Evolutionary conservation across 2,329 filamentous ascomycete genomes (phyloP), one percentile per base, ranked within the genome.

Genomic region (Colletotrichum acutatum): DNA sequence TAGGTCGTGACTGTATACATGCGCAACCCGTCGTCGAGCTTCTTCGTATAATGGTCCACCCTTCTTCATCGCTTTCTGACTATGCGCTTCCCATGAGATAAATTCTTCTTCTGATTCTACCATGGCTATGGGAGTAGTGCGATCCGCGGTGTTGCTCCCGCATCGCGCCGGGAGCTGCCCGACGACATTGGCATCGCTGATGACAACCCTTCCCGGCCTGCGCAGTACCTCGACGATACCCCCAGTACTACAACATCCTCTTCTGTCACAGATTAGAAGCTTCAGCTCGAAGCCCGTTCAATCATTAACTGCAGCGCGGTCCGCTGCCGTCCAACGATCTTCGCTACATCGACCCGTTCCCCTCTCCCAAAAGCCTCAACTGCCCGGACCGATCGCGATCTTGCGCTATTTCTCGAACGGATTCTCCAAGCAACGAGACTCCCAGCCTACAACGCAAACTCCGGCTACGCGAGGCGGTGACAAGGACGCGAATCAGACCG

Each of bases 121-220:
- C 54, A 74, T 74, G 71, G 68, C 68, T 80, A 83, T 85, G 82
- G 86, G 84, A 81, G 83, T 83, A 79, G 82, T 86, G 78, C 86
- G 86, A 77, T 85, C 84, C 78, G 82, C 83, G 75, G 77, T 78
- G 81, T 82, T 88, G 83, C 83, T 86, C 82, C 86, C 86, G 75
- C 84, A 83, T 78, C 82, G 84, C 79, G 82, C 81, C 76, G 80
- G 82, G 75, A 77, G 78, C 79, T 78, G 80, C 53, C 32, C 71
- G 30, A 58, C 37, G 34, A 65, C 65, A 30, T 62, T 30, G 16
- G 61, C 52, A 34, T 69, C 73, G 19, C 54, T 70, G 37, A 46
- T 74, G 61, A 30, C 57, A 30, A 65, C 68, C 69, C 79, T 66
- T 30, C 75, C 68, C 67, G 75, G 57, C 74, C 73, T 71, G 59